phyloP scores from a whole-genome alignment of 768 basidiomycete genomes.

The Lanmaoa pseudosensibilis region DNA sequence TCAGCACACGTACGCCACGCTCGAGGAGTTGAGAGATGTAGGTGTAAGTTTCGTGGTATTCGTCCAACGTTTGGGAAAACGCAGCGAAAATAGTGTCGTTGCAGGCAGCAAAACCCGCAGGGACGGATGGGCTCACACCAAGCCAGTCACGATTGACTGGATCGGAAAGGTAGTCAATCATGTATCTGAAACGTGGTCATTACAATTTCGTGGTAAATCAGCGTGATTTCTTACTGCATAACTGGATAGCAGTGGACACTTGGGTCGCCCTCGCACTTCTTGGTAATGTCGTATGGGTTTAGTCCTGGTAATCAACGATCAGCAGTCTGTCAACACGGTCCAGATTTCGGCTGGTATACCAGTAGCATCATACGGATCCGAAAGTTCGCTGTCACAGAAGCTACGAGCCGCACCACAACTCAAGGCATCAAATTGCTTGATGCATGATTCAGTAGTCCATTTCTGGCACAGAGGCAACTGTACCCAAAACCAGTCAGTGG shows the following conservation, averaged over 20 bases:
- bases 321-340: neutral
- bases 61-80: slow-evolving; percentile 48
- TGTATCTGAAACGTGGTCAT: slow-evolving; percentile 39
- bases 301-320: slow-evolving; percentile 28
- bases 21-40: slow-evolving; percentile 57
- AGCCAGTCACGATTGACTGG: slow-evolving; percentile 49
- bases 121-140: slow-evolving; percentile 53
- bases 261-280: slow-evolving; percentile 49
- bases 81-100: slow-evolving; percentile 41
- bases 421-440: slow-evolving; percentile 63
- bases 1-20: slow-evolving; percentile 65
- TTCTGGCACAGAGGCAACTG: slow-evolving; percentile 70
- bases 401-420: slow-evolving; percentile 61
- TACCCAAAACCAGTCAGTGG: neutral
- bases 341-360: slow-evolving; percentile 11
- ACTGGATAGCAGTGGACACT: slow-evolving; percentile 61
- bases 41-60: slow-evolving; percentile 23
- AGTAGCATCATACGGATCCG: slow-evolving; percentile 23
- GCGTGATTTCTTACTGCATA: slow-evolving; percentile 34
- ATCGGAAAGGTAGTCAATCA: slow-evolving; percentile 60
- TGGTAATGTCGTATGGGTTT: slow-evolving; percentile 68
- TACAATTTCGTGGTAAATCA: neutral
- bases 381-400: slow-evolving; percentile 56
- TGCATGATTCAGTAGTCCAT: slow-evolving; percentile 54
- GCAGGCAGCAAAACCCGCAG: slow-evolving; percentile 39